Evolutionary conservation across 2,329 filamentous ascomycete species (phyloP).

Genomic region (Aspergillus sp.): DNA sequence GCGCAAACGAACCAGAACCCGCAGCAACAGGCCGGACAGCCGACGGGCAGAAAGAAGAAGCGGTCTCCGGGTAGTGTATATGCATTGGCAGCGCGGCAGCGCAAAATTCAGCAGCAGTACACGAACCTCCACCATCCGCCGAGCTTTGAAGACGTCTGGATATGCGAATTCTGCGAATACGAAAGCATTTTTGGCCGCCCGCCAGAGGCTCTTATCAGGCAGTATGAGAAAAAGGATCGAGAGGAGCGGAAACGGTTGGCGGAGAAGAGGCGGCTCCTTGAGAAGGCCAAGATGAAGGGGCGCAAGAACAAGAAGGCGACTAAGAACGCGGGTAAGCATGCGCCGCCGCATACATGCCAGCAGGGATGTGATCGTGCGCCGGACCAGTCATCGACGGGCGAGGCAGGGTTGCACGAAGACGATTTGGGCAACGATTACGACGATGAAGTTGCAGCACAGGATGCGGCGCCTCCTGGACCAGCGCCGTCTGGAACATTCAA

Average conservation of each 20-base stretch:
- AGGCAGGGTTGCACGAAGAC: conserved; percentile 39
- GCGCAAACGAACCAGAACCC: conserved; percentile 22
- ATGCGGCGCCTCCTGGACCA: conserved; percentile 42
- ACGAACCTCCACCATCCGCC: conserved; percentile 68
- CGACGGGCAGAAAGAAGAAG: conserved; percentile 53
- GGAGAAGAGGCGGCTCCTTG: conserved; percentile 73
- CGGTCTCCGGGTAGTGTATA: conserved; percentile 63
- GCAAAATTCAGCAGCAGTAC: conserved; percentile 67
- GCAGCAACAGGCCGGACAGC: conserved; percentile 15
- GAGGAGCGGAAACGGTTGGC: conserved; percentile 72
- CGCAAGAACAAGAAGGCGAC: conserved; percentile 77
- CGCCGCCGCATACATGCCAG: conserved; percentile 27
- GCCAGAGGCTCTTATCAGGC: conserved; percentile 72
- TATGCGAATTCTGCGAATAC: conserved; percentile 98
- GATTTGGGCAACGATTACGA: conserved; percentile 44
- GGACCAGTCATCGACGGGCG: conserved; percentile 30
- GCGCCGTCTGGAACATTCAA: no score
- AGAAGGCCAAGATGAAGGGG: conserved; percentile 90
- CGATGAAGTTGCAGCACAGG: conserved; percentile 36
- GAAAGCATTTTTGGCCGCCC: conserved; percentile 87
- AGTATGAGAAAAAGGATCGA: conserved; percentile 91
- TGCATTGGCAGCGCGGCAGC: conserved; percentile 62
- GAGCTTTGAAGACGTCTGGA: conserved; percentile 67
- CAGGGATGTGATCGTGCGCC: conserved; percentile 33
- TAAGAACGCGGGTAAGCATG: conserved; percentile 52